Evolutionary conservation across 306 rosid species (phyloP), one percentile per base, ranked within the genome.

Genomic region (Carpinus fangiana): DNA sequence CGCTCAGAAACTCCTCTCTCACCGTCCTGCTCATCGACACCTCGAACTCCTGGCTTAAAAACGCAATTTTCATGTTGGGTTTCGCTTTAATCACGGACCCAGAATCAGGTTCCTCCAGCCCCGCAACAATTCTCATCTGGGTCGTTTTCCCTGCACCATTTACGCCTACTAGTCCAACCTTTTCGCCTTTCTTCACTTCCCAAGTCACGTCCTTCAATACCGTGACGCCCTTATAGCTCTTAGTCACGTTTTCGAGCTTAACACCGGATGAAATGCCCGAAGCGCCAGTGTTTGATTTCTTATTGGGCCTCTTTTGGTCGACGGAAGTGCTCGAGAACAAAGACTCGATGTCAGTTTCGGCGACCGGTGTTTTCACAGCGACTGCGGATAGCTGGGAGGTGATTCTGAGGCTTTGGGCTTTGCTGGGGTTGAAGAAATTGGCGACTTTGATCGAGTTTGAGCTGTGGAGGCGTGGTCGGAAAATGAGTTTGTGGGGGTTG

Each of bases 121-220:
- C 98, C 4, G 98, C 92, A 55, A 92, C 90, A 41, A 92, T 90
- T 73, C 98, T 85, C 97, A 95, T 90, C 83, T 92, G 98, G 12
- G 98, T 95, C 9, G 98, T 95, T 66, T 95, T 92, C 36, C 98
- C 98, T 4, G 98, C 97, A 10, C 98, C 97, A 56, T 95, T 95
- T 1, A 95, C 98, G 16, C 98, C 98, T 1, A 95, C 98, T 75
- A 95, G 68, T 28, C 98, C 98, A 59, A 92, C 98, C 74, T 95
- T 95, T 71, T 92, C 97, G 0, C 98, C 98, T 46, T 85, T 95
- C 48, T 95, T 95, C 70, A 95, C 98, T 75, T 90, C 98, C 98
- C 98, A 95, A 18, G 52, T 92, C 21, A 95, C 88, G 43, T 88
- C 83, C 78, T 90, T 92, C 93, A 92, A 79, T 12, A 95, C 90